Percentiles rank a stretch among this genome's conserved stretches.
Conservation (phyloP, 1,284 basidiomycete species). For the Vanrija humicola region DNA sequence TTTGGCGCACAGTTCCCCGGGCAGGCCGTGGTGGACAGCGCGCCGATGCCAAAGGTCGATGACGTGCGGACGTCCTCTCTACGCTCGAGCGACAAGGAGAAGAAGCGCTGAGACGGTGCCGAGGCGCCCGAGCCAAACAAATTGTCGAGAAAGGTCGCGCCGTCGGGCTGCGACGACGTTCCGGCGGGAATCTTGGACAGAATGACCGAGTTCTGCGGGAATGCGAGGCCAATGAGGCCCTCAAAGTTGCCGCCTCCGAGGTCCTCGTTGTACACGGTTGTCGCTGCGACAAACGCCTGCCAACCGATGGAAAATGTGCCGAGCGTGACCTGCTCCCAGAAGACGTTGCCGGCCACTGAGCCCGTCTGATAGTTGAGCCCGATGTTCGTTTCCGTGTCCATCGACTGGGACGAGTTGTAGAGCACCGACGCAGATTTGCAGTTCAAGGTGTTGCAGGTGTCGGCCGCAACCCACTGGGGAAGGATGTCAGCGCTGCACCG, state of each 20-base stretch:
- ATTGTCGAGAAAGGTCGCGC: slow-evolving; percentile 49
- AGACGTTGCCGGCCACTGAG: slow-evolving; percentile 37
- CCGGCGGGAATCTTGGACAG: slow-evolving; percentile 38
- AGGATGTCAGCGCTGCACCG: not conserved
- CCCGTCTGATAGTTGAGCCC: slow-evolving; percentile 38
- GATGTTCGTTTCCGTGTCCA: slow-evolving; percentile 30
- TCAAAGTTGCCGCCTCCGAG: slow-evolving; percentile 39
- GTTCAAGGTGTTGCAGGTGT: slow-evolving; percentile 31
- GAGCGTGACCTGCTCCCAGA: slow-evolving; percentile 44
- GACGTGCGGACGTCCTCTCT: slow-evolving; percentile 43
- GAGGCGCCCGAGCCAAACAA: slow-evolving; percentile 44
- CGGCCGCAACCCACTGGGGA: slow-evolving; percentile 43
- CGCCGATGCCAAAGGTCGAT: slow-evolving; percentile 42
- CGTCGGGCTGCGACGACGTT: slow-evolving; percentile 44
- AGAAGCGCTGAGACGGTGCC: slow-evolving; percentile 42
- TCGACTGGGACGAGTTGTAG: slow-evolving; percentile 33
- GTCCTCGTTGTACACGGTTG: slow-evolving; percentile 36
- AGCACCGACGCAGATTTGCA: slow-evolving; percentile 31
- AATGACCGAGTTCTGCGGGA: slow-evolving; percentile 46
- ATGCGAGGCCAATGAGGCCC: slow-evolving; percentile 44
- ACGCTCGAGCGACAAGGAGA: slow-evolving; percentile 41
- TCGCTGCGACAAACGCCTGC: slow-evolving; percentile 46
- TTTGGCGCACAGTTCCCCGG: slow-evolving; percentile 35
- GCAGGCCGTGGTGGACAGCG: slow-evolving; percentile 29
- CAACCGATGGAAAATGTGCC: slow-evolving; percentile 44